Percentiles rank a stretch among this genome's conserved stretches.
These are phyloP conservation scores for Leptographium wingfieldii DNA, from an alignment of 2,329 filamentous ascomycete species.

Conservation along the genomic window DNA sequence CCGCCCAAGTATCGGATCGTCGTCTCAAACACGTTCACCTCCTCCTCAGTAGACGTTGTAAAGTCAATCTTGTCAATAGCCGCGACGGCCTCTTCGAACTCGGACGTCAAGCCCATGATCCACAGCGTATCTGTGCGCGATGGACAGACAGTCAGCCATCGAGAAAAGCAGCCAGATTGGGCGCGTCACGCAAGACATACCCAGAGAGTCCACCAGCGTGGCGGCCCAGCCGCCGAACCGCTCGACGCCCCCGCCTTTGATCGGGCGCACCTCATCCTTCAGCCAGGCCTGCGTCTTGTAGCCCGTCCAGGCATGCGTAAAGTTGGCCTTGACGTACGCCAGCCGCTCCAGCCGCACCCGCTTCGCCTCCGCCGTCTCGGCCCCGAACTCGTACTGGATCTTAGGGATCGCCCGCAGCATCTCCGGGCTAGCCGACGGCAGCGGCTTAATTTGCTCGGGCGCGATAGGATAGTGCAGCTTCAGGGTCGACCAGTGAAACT, in stretches of 20 bases:
- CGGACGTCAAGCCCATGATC: slow-evolving; percentile 41
- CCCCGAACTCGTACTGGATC: slow-evolving; percentile 23
- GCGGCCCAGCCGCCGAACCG: slow-evolving; percentile 37
- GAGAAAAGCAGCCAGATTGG: no score
- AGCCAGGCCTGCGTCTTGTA: slow-evolving; percentile 35
- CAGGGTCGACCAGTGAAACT: slow-evolving; percentile 10
- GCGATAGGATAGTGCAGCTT: slow-evolving; percentile 10
- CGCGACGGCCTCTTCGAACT: slow-evolving; percentile 37
- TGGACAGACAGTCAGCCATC: no score
- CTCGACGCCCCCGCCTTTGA: slow-evolving; percentile 20
- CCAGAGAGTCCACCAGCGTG: slow-evolving; percentile 38
- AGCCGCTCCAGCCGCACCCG: slow-evolving; percentile 19
- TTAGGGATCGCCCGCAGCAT: slow-evolving; percentile 16
- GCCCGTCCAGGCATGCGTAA: slow-evolving; percentile 27
- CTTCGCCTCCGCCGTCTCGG: slow-evolving; percentile 14
- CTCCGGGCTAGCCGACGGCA: slow-evolving; percentile 3
- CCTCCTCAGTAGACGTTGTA: slow-evolving; percentile 23
- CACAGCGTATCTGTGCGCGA: slow-evolving; percentile 29
- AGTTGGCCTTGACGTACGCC: slow-evolving; percentile 20
- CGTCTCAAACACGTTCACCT: slow-evolving; percentile 25
- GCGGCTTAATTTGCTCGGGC: slow-evolving; percentile 3
- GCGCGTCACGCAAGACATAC: slow-evolving; percentile 18
- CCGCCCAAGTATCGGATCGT: slow-evolving; percentile 21
- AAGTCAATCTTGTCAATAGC: slow-evolving; percentile 35
- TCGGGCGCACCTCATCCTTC: slow-evolving; percentile 32